A percentile compares a stretch with the other conserved stretches of the same genome.
Evolutionary conservation across 768 basidiomycete species (phyloP).

Genomic region (Punctularia strigosozonata): DNA sequence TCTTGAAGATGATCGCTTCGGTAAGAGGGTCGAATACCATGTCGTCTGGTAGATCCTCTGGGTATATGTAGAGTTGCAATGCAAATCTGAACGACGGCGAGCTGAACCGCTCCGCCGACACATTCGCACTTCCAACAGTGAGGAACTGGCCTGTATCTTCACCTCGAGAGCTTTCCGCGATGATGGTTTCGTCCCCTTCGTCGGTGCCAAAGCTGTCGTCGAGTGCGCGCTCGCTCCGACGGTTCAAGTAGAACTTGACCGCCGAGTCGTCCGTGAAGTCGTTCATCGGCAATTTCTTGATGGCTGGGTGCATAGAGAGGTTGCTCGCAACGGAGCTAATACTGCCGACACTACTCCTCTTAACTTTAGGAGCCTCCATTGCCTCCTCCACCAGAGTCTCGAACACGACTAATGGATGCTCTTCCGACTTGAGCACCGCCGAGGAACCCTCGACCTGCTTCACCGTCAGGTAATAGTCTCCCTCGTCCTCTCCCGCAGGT

Average conservation of each 20-base stretch:
- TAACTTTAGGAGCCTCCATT: conserved; percentile 77
- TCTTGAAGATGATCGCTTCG: conserved; percentile 87
- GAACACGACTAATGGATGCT: conserved; percentile 84
- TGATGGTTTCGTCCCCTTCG: conserved; percentile 30
- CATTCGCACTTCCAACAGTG: conserved; percentile 25
- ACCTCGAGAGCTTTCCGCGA: conserved; percentile 23
- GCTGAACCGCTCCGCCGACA: conserved; percentile 53
- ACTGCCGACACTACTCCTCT: conserved; percentile 86
- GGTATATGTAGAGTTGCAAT: conserved; percentile 77
- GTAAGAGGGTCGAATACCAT: conserved; percentile 90
- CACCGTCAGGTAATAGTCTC: conserved; percentile 79
- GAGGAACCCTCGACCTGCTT: conserved; percentile 88
- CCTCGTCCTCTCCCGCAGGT: conserved; percentile 43
- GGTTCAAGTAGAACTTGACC: conserved; percentile 93
- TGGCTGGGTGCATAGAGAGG: conserved; percentile 90
- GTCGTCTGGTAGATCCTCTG: conserved; percentile 86
- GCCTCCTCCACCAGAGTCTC: conserved; percentile 75
- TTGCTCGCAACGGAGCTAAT: conserved; percentile 91
- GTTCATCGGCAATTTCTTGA: conserved; percentile 89
- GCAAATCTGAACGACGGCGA: conserved; percentile 81
- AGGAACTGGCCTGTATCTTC: conserved; percentile 26
- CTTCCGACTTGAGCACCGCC: conserved; percentile 55
- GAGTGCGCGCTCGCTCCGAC: conserved; percentile 25
- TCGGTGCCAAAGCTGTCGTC: conserved; percentile 25
- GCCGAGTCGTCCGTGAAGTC: conserved; percentile 96